Evolutionary conservation across 768 basidiomycete genomes (phyloP).

Genomic region (Favolaschia claudopus): DNA sequence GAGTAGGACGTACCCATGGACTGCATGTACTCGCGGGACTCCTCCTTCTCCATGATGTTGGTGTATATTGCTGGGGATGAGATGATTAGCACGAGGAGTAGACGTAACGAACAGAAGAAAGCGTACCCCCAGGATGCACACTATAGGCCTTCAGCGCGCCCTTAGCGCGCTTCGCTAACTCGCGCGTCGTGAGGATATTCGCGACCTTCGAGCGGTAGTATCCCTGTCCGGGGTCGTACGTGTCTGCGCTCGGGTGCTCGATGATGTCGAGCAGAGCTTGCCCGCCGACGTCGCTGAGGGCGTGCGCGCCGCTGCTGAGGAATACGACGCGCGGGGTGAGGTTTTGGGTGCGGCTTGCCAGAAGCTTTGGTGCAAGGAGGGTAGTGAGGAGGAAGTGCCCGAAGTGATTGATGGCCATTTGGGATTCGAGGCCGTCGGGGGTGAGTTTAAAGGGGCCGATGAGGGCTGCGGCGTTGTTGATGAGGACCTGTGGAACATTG

Average conservation of each 20-base stretch:
- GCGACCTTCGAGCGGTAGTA: conserved; percentile 5
- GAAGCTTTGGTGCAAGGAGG: conserved; percentile 27
- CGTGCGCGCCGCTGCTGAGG: neutral
- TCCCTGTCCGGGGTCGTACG: neutral
- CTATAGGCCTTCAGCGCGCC: conserved; percentile 5
- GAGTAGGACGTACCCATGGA: neutral
- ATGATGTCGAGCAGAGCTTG: neutral
- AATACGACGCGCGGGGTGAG: conserved; percentile 13
- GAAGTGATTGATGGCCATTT: conserved; percentile 12
- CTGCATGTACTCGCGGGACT: neutral
- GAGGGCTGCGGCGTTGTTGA: conserved; percentile 11
- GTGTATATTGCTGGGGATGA: neutral
- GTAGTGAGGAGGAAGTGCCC: conserved; percentile 28
- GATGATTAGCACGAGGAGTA: neutral
- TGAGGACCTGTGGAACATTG: conserved; percentile 17
- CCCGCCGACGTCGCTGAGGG: neutral
- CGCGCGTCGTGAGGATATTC: neutral
- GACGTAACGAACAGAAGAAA: neutral
- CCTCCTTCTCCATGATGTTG: neutral
- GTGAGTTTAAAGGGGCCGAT: conserved; percentile 5
- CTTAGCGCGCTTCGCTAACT: neutral
- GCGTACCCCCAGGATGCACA: conserved; percentile 4
- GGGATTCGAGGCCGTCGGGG: conserved; percentile 7
- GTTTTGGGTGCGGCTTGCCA: neutral
- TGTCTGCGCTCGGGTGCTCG: conserved; percentile 1